These are phyloP conservation scores for Penicillium psychrosexuale DNA, from an alignment of 2,329 filamentous ascomycete species.

Conservation along the genomic window DNA sequence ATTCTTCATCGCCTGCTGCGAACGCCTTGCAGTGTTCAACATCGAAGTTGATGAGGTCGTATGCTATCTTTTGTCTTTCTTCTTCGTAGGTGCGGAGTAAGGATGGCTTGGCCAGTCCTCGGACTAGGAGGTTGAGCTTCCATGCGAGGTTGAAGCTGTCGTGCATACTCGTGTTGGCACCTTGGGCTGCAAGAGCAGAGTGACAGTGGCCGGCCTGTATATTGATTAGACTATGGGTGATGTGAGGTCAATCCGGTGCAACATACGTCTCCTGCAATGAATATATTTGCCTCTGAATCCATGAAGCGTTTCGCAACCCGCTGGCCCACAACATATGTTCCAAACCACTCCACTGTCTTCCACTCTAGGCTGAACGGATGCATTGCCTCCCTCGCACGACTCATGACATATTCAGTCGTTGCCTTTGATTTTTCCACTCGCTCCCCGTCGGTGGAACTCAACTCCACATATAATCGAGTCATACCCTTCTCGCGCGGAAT, in stretches of 20 bases:
- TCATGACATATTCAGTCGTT: constrained; percentile 68
- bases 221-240: neutral
- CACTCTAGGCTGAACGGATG: constrained; percentile 46
- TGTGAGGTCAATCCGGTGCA: too few species aligned
- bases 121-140: constrained; percentile 32
- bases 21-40: constrained; percentile 51
- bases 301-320: constrained; percentile 47
- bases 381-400: constrained; percentile 45
- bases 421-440: constrained; percentile 33
- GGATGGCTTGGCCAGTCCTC: constrained; percentile 23
- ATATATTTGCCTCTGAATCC: constrained; percentile 42
- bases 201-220: constrained; percentile 31
- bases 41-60: constrained; percentile 33
- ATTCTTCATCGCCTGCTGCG: constrained; percentile 60
- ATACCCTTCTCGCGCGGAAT: constrained; percentile 70
- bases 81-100: constrained; percentile 31
- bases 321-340: constrained; percentile 51
- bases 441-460: constrained; percentile 27
- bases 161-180: constrained; percentile 38
- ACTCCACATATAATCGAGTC: constrained; percentile 59
- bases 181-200: constrained; percentile 34
- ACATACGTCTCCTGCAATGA: constrained; percentile 50
- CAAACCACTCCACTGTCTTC: constrained; percentile 49
- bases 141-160: constrained; percentile 38
- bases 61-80: constrained; percentile 31